Base-by-base conservation (phyloP, 2,329 filamentous ascomycete species). In the Stachybotrys chlorohalonatus region DNA sequence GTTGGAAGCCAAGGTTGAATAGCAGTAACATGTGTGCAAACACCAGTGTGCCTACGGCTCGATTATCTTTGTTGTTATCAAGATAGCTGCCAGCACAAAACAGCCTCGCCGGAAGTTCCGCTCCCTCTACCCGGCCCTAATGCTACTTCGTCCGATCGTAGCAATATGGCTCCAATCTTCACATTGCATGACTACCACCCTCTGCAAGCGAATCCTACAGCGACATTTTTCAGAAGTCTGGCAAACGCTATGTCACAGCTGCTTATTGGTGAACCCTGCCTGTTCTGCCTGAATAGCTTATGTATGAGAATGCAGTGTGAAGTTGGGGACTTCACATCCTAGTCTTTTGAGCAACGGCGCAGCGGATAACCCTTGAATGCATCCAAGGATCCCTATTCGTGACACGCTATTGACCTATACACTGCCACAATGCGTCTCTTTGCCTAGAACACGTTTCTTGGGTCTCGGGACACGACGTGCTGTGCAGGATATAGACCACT, bases 121-220 rank as follows among this genome's bases (percentile, higher is more conserved):
- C 9, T 9, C 2, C 36, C 9, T 42, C 2, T 24, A 4, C 24
- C 4, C 24, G 24, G 2, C 24, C 36, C 36, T 42, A 42, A 9
- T 9, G 36, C 36, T 42, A 13, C 36, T 42, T 42, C 36, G 13
- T 42, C 36, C 13, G 36, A 2, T 42, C 36, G 13, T 13, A 42
- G 36, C 36, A 5, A 42, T 2, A 42, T 42, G 36, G 47, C 56
- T 6, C 59, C 62, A 30, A 46, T 52, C 4, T 49, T 55, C 15
- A 58, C 52, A 51, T 61, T 63, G 1, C 62, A 60, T 8, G 63
- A 61, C 5, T 62, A 66, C 31, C 58, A 73, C 48, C 68, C 68
- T 6, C 77, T 77, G 0, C 66, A 83, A 58, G 80, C 77, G 42
- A 83, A 83, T 57, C 82, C 79, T 0, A 79, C 79, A 0, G 76